A percentile compares a stretch with the other conserved stretches of the same genome.
Conservation (phyloP, 2,329 filamentous ascomycete species). For the Stachybotrys chlorohalonatus region DNA sequence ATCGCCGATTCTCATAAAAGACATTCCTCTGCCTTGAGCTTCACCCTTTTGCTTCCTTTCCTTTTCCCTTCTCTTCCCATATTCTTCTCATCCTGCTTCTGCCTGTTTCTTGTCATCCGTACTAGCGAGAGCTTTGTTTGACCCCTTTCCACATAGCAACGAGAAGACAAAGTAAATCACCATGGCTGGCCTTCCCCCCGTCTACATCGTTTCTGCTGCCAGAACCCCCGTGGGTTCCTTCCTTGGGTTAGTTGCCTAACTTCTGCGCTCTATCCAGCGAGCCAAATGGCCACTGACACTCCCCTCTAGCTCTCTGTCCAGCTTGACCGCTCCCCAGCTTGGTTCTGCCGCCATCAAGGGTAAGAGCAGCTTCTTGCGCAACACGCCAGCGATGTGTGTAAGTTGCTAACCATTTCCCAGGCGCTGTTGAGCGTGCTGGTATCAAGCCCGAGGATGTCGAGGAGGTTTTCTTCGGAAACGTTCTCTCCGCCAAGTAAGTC, state of each 20-base stretch:
- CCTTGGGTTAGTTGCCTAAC: constrained; percentile 56
- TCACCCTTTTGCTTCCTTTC: background rate
- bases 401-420: constrained; percentile 23
- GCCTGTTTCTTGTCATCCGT: background rate
- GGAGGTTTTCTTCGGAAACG: constrained; percentile 97
- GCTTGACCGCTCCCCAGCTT: constrained; percentile 76
- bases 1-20: background rate
- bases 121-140: too few species aligned
- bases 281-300: constrained; percentile 8
- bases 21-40: background rate
- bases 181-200: constrained; percentile 75
- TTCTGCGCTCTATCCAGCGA: background rate
- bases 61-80: background rate
- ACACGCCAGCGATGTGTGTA: background rate
- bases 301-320: constrained; percentile 67
- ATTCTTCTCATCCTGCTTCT: background rate
- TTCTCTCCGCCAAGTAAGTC: constrained; percentile 83
- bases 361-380: constrained; percentile 27
- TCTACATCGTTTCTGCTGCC: constrained; percentile 91
- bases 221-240: constrained; percentile 92
- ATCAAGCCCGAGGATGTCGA: constrained; percentile 86
- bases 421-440: constrained; percentile 76
- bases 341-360: constrained; percentile 90
- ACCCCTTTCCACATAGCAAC: background rate
- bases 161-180: constrained; percentile 16